Percentiles rank a stretch among this genome's conserved stretches.
Evolutionary conservation across 1,139 yeast genomes (phyloP).

Genomic region (Williopsis jadinii): DNA sequence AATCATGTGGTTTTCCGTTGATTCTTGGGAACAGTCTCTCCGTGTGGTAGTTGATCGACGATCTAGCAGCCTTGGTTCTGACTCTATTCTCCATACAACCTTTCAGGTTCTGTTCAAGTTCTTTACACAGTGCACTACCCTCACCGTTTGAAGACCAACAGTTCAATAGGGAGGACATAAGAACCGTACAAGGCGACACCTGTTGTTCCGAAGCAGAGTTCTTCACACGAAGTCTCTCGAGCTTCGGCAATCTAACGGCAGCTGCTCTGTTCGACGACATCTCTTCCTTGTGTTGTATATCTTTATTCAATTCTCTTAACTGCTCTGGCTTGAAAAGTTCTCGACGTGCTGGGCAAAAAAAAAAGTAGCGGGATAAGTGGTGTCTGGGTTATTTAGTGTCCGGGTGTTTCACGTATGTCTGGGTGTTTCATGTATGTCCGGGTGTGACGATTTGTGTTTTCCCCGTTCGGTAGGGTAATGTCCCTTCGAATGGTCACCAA

Average conservation of each 20-base stretch:
- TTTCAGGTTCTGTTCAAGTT: constrained; percentile 52
- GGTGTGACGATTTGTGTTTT: too few relatives aligned
- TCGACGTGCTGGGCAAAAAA: too few relatives aligned
- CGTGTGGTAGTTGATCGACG: constrained; percentile 77
- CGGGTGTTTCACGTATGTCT: too few relatives aligned
- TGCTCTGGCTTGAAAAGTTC: too few relatives aligned
- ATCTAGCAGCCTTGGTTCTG: constrained; percentile 35
- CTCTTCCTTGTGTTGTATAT: too few relatives aligned
- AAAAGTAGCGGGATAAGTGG: too few relatives aligned
- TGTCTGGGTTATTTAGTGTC: too few relatives aligned
- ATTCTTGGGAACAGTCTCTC: constrained; percentile 74
- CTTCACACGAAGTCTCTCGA: constrained; percentile 69
- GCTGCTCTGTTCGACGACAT: constrained; percentile 23
- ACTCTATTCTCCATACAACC: constrained; percentile 42
- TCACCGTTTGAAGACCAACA: constrained; percentile 98
- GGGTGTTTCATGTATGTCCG: too few relatives aligned
- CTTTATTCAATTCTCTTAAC: too few relatives aligned
- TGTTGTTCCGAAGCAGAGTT: constrained; percentile 51
- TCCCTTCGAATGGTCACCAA: neutral
- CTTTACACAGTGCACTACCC: constrained; percentile 60
- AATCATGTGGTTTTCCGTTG: constrained; percentile 70
- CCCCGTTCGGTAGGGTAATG: neutral
- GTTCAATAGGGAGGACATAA: constrained; percentile 79
- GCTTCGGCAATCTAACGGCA: constrained; percentile 56
- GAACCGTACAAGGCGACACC: constrained; percentile 66